Percentiles rank a stretch among this genome's conserved stretches.
phyloP scores from a whole-genome alignment of 2,329 filamentous ascomycete species.

The Colletotrichum navitas region DNA sequence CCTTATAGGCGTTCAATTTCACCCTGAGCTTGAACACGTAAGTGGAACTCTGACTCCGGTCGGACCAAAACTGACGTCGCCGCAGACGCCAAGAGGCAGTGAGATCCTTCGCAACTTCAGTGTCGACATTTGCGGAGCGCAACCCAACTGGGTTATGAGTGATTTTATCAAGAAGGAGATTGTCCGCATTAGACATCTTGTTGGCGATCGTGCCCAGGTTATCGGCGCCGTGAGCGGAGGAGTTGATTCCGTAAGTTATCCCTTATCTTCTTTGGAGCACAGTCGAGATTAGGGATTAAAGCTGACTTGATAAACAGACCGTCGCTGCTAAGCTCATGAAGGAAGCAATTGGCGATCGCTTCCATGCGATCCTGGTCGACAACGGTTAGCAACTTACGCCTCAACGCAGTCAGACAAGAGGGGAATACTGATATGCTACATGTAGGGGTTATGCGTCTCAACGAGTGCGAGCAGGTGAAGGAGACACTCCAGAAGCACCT shows the following conservation, averaged over 20 bases:
- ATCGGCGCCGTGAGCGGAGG: slow-evolving; percentile 76
- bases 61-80: slow-evolving; percentile 46
- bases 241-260: slow-evolving; percentile 69
- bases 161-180: slow-evolving; percentile 88
- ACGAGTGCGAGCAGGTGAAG: slow-evolving; percentile 87
- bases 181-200: slow-evolving; percentile 80
- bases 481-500: slow-evolving; percentile 82
- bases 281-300: background rate
- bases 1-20: slow-evolving; percentile 78
- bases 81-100: slow-evolving; percentile 77
- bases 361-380: slow-evolving; percentile 87
- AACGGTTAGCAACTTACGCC: slow-evolving; percentile 65
- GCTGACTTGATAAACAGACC: slow-evolving; percentile 58
- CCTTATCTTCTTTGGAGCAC: no score
- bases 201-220: slow-evolving; percentile 86
- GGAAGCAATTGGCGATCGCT: slow-evolving; percentile 83
- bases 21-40: slow-evolving; percentile 77
- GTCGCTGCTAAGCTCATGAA: slow-evolving; percentile 89
- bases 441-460: slow-evolving; percentile 76
- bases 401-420: no score
- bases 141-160: slow-evolving; percentile 85
- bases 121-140: slow-evolving; percentile 82
- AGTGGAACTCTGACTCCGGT: background rate
- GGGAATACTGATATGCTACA: background rate
- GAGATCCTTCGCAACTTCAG: slow-evolving; percentile 86